These are phyloP conservation scores for Trametes punicea DNA, from an alignment of 768 basidiomycete species.

Conservation along the genomic window DNA sequence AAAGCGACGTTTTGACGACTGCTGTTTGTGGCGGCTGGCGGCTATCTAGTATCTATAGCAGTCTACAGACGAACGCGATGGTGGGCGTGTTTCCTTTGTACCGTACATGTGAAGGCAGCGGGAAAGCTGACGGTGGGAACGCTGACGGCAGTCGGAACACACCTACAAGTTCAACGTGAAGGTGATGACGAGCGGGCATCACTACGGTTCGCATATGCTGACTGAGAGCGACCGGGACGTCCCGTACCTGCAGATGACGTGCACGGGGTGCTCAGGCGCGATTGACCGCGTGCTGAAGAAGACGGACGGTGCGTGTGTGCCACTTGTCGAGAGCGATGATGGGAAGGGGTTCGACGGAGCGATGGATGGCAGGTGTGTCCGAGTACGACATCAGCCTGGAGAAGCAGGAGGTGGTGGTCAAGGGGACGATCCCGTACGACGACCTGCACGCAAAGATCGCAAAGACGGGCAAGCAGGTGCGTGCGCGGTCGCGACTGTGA, in stretches of 20 bases:
- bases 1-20: background rate
- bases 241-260: slow-evolving; percentile 64
- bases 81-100: slow-evolving; percentile 10
- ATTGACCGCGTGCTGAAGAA: slow-evolving; percentile 72
- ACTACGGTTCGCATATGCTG: background rate
- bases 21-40: too few species aligned
- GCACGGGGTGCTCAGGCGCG: slow-evolving; percentile 82
- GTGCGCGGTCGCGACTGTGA: background rate
- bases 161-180: slow-evolving; percentile 82
- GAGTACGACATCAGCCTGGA: slow-evolving; percentile 61
- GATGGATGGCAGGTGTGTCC: slow-evolving; percentile 43
- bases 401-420: slow-evolving; percentile 72
- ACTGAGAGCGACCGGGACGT: background rate
- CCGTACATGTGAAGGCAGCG: background rate
- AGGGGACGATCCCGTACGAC: slow-evolving; percentile 57
- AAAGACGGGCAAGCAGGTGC: slow-evolving; percentile 91
- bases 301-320: slow-evolving; percentile 38
- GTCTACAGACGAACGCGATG: slow-evolving; percentile 7
- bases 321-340: background rate
- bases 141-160: slow-evolving; percentile 33
- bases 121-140: background rate
- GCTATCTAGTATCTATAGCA: too few species aligned
- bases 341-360: background rate
- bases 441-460: slow-evolving; percentile 67
- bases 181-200: slow-evolving; percentile 37